Evolutionary conservation across 495 filamentous ascomycete genomes (phyloP), one percentile per base, ranked within the genome.

Genomic region (Xanthoparmelia taractica): DNA sequence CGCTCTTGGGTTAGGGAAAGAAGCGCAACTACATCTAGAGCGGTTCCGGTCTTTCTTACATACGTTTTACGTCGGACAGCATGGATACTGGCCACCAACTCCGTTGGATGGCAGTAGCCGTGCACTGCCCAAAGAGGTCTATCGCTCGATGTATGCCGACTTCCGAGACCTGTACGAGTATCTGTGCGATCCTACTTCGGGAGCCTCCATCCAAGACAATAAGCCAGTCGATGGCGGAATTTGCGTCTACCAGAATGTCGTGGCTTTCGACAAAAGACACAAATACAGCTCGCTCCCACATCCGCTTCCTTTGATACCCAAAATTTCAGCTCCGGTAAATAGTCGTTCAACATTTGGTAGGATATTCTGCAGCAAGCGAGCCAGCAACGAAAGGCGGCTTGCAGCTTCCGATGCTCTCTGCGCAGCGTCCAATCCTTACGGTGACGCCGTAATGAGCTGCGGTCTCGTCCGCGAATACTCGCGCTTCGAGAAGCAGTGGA

Each of bases 81-180:
- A 85, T 52, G 85, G 86, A 6, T 85, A 83, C 69, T 89, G 85
- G 70, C 86, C 86, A 2, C 86, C 86, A 6, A 70, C 72, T 6
- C 70, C 70, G 0, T 63, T 65, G 52, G 71, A 75, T 34, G 43
- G 59, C 7, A 72, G 66, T 10, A 69, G 68, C 20, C 65, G 72
- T 18, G 71, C 77, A 15, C 84, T 84, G 63, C 76, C 81, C n/a
- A 78, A 79, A 62, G 68, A 75, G 6, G 69, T 82, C 4, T 83
- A 79, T 67, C 71, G 67, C 31, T 73, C 74, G 23, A 87, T 89
- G 83, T 80, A 80, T 43, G 69, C 75, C 27, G 86, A 89, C 61
- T 85, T 89, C 65, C 78, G 81, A 33, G 78, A 77, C 27, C 75
- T 89, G 0, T 87, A 86, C 67, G 78, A 82, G 43, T 83, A 81